Evolutionary conservation across 2,329 filamentous ascomycete genomes (phyloP), one percentile per base, ranked within the genome.

Genomic region (Clarireedia monteithiana): DNA sequence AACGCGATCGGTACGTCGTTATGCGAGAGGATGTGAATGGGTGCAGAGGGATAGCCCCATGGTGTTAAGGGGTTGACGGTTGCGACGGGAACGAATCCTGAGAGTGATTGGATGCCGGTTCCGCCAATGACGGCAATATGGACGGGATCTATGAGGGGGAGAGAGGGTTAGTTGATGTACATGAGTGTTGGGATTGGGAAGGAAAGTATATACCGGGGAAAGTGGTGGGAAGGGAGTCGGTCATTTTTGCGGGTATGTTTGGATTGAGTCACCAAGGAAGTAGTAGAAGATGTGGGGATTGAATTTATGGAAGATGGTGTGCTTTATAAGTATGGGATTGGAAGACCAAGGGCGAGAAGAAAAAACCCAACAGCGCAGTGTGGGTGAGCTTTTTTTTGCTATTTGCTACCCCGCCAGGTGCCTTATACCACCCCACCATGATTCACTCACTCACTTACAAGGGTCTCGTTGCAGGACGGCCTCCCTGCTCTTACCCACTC

Each of bases 121-220:
- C 94, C 94, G 72, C 91, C 91, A 64, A 96, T 91, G 55, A 95
- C 88, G 70, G 88, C 92, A 68, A 96, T 94, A 64, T 85, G 83
- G 66, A 95, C 85, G 53, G 85, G 81, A 53, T 78, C 85, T 87
- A 17, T 20, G 24, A 10, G 10, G 23, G 4, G 17, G 20, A 3
- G n/a, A 7, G n/a, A 2, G 30, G 15, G 39, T 45, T 45, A 50
- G 39, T 23, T 38, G 26, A 48, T 30, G 26, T 24, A 24, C 6
- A 27, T 17, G 38, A 24, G 23, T 6, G 12, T 20, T 26, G 20
- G 4, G 1, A 6, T 10, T 17, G 17, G 5, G 26, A 5, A 10
- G 9, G 17, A 34, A 26, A 44, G 26, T 14, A 51, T 39, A 44
- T 50, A 50, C 53, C 53, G 45, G 53, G 50, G 15, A 55, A 55